A percentile compares a stretch with the other conserved stretches of the same genome.
These are phyloP conservation scores for Bruguiera sexangula DNA, from an alignment of 345 rosid genomes.

Conservation along the genomic window DNA sequence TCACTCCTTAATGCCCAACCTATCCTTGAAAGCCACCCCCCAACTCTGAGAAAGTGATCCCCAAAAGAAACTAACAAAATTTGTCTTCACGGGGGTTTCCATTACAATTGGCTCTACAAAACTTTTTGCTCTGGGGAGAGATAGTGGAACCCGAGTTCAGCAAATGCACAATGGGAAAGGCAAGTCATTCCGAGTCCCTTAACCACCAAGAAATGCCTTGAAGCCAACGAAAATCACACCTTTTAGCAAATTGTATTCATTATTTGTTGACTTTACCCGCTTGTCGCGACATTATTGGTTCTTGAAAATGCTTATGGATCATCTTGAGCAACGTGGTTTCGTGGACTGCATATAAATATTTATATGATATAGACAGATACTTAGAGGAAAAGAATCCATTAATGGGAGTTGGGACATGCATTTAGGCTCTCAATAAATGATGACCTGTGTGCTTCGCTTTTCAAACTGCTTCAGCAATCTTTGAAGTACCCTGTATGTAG, in stretches of 20 bases:
- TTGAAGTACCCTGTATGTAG: background rate
- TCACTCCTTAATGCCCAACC: background rate
- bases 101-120: too few species aligned
- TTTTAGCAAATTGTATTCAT: background rate
- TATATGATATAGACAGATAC: background rate
- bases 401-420: too few species aligned
- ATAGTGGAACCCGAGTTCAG: constrained; percentile 15
- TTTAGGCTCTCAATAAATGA: background rate
- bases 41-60: too few species aligned
- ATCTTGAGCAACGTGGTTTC: constrained; percentile 13
- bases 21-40: background rate
- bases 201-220: constrained; percentile 16
- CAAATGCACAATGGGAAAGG: background rate
- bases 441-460: background rate
- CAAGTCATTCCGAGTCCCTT: background rate
- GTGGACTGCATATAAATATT: constrained; percentile 14
- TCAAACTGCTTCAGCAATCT: background rate
- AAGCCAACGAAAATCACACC: background rate
- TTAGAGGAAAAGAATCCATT: background rate
- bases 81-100: too few species aligned
- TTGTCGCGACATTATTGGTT: constrained; percentile 4
- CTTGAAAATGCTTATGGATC: constrained; percentile 14
- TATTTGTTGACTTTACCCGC: constrained; percentile 14
- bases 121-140: background rate
- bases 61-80: too few species aligned